Conservation (phyloP, 2,329 filamentous ascomycete genomes). For the Cladosporium sp. region DNA sequence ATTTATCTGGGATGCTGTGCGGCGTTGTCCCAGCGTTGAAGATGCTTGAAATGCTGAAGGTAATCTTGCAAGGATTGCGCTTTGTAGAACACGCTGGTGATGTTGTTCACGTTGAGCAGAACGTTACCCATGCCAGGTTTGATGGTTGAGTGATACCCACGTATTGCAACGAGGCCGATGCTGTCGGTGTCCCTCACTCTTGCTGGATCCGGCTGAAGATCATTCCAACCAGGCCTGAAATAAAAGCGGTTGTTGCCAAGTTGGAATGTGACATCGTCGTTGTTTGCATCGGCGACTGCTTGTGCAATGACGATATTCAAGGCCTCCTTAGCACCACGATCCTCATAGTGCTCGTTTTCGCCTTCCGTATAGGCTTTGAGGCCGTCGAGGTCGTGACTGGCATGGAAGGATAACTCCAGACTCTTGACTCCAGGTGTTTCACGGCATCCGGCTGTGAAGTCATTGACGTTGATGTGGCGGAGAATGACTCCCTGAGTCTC, state of each 20-base stretch:
- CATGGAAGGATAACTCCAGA: background rate
- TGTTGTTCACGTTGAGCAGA: slow-evolving; percentile 20
- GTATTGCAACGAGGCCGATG: slow-evolving; percentile 1
- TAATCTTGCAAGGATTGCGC: background rate
- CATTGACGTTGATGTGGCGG: background rate
- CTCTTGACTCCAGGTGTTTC: background rate
- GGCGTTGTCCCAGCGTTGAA: background rate
- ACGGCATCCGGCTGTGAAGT: background rate
- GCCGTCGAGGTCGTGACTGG: background rate
- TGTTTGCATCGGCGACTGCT: slow-evolving; percentile 1
- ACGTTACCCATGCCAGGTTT: slow-evolving; percentile 8
- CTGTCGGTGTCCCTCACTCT: background rate
- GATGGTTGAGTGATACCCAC: slow-evolving; percentile 16
- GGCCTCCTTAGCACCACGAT: slow-evolving; percentile 13
- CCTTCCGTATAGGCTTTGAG: slow-evolving; percentile 8
- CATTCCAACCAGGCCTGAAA: slow-evolving; percentile 15
- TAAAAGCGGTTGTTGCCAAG: slow-evolving; percentile 22
- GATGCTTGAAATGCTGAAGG: background rate
- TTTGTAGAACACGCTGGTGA: slow-evolving; percentile 17
- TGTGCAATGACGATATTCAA: slow-evolving; percentile 21
- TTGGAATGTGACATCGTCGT: slow-evolving; percentile 7
- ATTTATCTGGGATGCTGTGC: background rate
- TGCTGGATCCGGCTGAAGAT: too few species aligned
- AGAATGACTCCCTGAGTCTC: background rate
- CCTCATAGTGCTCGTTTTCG: slow-evolving; percentile 9